phyloP scores from a whole-genome alignment of 2,329 filamentous ascomycete genomes.

The Verticillium longisporum region DNA sequence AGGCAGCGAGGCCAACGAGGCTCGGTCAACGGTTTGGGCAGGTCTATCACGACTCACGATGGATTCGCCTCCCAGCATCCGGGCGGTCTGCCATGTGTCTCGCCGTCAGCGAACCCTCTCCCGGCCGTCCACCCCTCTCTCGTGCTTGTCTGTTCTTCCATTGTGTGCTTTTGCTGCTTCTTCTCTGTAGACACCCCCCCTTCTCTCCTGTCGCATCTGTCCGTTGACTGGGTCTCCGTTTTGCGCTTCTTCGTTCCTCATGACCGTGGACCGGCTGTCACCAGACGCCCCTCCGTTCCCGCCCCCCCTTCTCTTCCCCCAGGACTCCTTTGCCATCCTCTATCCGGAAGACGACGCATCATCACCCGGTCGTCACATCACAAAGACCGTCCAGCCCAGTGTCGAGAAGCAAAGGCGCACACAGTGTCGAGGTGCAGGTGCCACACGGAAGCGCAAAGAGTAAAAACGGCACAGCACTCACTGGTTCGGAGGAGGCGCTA shows the following conservation, averaged over 20 bases:
- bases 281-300: too few relatives aligned
- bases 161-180: too few relatives aligned
- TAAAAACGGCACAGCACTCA: neutral
- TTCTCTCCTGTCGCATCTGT: neutral
- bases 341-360: too few relatives aligned
- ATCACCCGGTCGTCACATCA: too few relatives aligned
- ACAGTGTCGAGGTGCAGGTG: neutral
- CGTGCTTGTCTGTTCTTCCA: neutral
- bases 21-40: neutral
- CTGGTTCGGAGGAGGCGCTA: constrained; percentile 2
- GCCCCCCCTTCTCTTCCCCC: too few relatives aligned
- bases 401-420: too few relatives aligned
- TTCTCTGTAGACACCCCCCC: neutral
- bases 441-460: neutral
- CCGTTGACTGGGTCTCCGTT: neutral
- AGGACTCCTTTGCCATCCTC: too few relatives aligned
- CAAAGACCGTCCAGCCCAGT: too few relatives aligned
- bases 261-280: neutral
- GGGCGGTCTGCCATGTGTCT: neutral
- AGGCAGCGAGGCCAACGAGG: too few relatives aligned
- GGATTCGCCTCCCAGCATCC: neutral
- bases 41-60: neutral
- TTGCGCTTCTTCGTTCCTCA: neutral
- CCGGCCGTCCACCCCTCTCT: neutral
- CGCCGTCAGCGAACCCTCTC: neutral